Evolutionary conservation across 768 basidiomycete species (phyloP).

Genomic region (Albatrellus ellisii): DNA sequence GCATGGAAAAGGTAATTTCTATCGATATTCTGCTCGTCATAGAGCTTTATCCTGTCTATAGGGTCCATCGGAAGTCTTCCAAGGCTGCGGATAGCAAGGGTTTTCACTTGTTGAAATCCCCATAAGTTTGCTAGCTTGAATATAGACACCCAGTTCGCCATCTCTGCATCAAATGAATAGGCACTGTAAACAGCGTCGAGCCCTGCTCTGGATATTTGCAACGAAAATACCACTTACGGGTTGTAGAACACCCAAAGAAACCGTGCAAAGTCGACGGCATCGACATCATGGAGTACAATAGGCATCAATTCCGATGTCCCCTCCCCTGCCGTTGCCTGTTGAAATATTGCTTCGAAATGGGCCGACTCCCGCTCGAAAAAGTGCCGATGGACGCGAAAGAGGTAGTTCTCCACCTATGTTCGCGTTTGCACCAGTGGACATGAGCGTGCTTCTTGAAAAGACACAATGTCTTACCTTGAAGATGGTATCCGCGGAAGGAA

Average conservation of each 20-base stretch:
- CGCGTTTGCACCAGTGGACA: not conserved
- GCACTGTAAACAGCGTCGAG: slow-evolving; percentile 23
- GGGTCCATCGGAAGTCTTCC: slow-evolving; percentile 29
- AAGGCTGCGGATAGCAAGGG: slow-evolving; percentile 41
- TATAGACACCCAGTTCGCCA: slow-evolving; percentile 43
- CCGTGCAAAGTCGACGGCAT: slow-evolving; percentile 35
- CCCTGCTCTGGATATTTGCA: not conserved
- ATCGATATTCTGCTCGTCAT: slow-evolving; percentile 24
- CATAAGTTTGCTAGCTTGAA: slow-evolving; percentile 41
- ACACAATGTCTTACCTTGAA: slow-evolving; percentile 20
- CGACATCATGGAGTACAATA: slow-evolving; percentile 27
- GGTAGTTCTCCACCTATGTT: slow-evolving; percentile 37
- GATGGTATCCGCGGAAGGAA: slow-evolving; percentile 38
- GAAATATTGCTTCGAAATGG: no score
- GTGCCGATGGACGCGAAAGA: slow-evolving; percentile 45
- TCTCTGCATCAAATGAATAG: slow-evolving; percentile 44
- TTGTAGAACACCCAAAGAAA: slow-evolving; percentile 57
- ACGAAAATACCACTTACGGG: slow-evolving; percentile 31
- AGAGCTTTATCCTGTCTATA: slow-evolving; percentile 32
- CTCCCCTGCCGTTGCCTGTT: no score
- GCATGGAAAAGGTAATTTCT: slow-evolving; percentile 23
- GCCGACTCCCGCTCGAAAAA: slow-evolving; percentile 57
- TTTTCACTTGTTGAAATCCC: slow-evolving; percentile 37
- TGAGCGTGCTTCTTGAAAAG: not conserved
- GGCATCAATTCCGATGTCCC: slow-evolving; percentile 18